phyloP scores from a whole-genome alignment of 2,329 filamentous ascomycete genomes.

The Corynespora cassiicola region DNA sequence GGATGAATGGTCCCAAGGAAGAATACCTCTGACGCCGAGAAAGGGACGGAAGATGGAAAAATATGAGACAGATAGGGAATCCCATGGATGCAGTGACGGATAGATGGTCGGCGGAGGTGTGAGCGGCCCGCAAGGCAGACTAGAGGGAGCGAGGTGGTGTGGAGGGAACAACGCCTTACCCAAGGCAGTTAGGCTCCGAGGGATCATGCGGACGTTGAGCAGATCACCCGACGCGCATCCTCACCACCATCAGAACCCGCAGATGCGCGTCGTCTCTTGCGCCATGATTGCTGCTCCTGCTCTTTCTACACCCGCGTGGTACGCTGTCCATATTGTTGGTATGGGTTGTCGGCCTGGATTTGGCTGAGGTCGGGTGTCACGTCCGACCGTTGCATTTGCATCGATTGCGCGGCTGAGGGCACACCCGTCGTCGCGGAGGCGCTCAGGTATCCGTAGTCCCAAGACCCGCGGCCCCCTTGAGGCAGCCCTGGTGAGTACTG shows the following conservation, averaged over 20 bases:
- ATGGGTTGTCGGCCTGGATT: slow-evolving; percentile 35
- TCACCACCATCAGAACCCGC: slow-evolving; percentile 27
- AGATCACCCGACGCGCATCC: slow-evolving; percentile 40
- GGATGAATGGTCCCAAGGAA: slow-evolving; percentile 18
- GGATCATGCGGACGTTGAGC: slow-evolving; percentile 38
- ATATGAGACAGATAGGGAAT: slow-evolving; percentile 9
- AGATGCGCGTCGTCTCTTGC: slow-evolving; percentile 16
- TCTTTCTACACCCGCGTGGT: slow-evolving; percentile 42
- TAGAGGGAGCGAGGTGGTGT: slow-evolving; percentile 30
- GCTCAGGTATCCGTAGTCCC: slow-evolving; percentile 45
- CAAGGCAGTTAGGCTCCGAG: slow-evolving; percentile 25
- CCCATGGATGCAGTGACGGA: slow-evolving; percentile 11
- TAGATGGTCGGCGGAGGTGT: slow-evolving; percentile 15
- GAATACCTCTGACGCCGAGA: slow-evolving; percentile 23
- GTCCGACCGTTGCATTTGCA: slow-evolving; percentile 42
- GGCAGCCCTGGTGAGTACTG: slow-evolving; percentile 40
- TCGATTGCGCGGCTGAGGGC: slow-evolving; percentile 33
- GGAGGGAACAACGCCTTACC: slow-evolving; percentile 24
- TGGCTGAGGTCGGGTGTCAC: slow-evolving; percentile 37
- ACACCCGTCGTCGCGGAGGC: slow-evolving; percentile 31
- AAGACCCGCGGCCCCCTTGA: slow-evolving; percentile 38
- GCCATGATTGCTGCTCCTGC: slow-evolving; percentile 8
- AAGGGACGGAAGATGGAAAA: slow-evolving; percentile 10
- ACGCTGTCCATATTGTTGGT: slow-evolving; percentile 45
- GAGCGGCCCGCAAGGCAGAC: slow-evolving; percentile 31